Percentiles rank a stretch among this genome's conserved stretches.
Evolutionary conservation across 495 filamentous ascomycete species (phyloP).

Genomic region (Xylaria cubensis): DNA sequence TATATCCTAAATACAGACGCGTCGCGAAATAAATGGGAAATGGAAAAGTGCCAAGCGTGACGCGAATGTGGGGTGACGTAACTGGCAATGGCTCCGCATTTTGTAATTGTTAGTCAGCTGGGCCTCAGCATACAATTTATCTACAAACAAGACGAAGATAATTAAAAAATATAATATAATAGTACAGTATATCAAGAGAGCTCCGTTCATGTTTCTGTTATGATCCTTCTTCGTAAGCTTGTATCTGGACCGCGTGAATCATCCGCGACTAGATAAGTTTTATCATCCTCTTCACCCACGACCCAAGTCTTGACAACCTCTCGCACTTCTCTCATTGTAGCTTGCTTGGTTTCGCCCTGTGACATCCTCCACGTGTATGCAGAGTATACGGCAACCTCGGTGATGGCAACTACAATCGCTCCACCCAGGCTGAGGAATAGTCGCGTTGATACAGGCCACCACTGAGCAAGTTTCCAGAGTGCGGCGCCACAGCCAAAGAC

Average conservation of each 20-base stretch:
- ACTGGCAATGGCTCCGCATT: background rate
- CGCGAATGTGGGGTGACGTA: slow-evolving; percentile 32
- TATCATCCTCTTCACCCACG: slow-evolving; percentile 57
- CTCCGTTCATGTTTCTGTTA: slow-evolving; percentile 5
- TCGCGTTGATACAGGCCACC: slow-evolving; percentile 72
- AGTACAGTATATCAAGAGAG: background rate
- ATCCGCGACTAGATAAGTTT: slow-evolving; percentile 38
- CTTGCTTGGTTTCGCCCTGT: slow-evolving; percentile 71
- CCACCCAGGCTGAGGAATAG: slow-evolving; percentile 74
- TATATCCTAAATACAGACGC: slow-evolving; percentile 28
- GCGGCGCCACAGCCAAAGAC: slow-evolving; percentile 72
- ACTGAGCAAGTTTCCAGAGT: slow-evolving; percentile 74
- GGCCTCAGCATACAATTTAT: too few species aligned
- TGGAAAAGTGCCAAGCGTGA: slow-evolving; percentile 5
- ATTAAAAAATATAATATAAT: background rate
- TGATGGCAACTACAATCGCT: slow-evolving; percentile 75
- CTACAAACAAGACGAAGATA: background rate
- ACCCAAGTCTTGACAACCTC: slow-evolving; percentile 73
- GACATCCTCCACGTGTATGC: slow-evolving; percentile 83
- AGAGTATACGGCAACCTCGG: slow-evolving; percentile 86
- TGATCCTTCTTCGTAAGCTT: slow-evolving; percentile 17
- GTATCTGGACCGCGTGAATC: background rate
- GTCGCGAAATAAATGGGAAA: slow-evolving; percentile 25
- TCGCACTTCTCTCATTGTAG: slow-evolving; percentile 71
- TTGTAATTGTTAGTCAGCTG: background rate